These are phyloP conservation scores for Neofusicoccum sp. DNA, from an alignment of 2,329 filamentous ascomycete species.

Conservation along the genomic window DNA sequence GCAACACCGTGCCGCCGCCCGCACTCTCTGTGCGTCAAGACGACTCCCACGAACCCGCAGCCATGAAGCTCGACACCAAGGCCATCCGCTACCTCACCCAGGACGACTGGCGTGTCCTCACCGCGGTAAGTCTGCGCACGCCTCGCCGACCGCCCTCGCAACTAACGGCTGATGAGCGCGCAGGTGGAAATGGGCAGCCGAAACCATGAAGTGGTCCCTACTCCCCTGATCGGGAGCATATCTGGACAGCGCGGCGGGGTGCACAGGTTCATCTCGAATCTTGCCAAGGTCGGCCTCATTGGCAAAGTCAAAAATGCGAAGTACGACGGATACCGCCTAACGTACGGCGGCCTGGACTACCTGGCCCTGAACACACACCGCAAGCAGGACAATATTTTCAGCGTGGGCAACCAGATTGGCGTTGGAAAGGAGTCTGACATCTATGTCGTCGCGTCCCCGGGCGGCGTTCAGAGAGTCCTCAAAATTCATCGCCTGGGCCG, in stretches of 20 bases:
- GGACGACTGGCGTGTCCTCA: conserved; percentile 94
- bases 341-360: conserved; percentile 96
- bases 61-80: conserved; percentile 94
- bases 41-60: conserved; percentile 22
- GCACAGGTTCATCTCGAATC: conserved; percentile 80
- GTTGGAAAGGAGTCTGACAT: conserved; percentile 98
- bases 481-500: conserved; percentile 95
- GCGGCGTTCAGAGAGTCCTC: conserved; percentile 74
- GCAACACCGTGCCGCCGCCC: conserved; percentile 5
- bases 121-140: conserved; percentile 62
- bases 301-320: conserved; percentile 91
- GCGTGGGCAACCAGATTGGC: conserved; percentile 89
- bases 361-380: conserved; percentile 91
- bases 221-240: conserved; percentile 79
- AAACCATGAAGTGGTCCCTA: conserved; percentile 96
- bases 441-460: conserved; percentile 81
- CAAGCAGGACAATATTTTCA: conserved; percentile 77
- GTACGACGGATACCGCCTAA: conserved; percentile 95
- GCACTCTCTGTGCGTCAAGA: neutral
- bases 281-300: conserved; percentile 90
- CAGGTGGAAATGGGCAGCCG: conserved; percentile 91
- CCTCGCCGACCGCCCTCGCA: conserved; percentile 26
- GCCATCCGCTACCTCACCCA: conserved; percentile 85
- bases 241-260: conserved; percentile 73
- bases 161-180: conserved; percentile 37